Base-by-base conservation (phyloP, 495 filamentous ascomycete genomes). In the Parachaetomium inaequale region DNA sequence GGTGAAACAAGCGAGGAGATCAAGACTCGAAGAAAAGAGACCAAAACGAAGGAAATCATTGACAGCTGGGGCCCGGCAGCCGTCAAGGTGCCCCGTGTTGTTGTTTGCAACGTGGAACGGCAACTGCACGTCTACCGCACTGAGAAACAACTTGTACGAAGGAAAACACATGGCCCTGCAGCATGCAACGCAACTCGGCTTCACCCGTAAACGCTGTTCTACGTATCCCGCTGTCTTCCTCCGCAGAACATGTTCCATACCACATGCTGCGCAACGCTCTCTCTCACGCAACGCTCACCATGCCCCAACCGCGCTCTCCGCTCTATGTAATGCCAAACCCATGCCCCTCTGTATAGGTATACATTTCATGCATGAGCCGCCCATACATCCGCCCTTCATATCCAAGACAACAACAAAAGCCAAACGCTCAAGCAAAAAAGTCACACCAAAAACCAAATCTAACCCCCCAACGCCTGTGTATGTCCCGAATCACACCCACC, bases 401-500 rank as follows among this genome's bases (percentile, higher is more conserved):
- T 38, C 55, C 55, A 49, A 32, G 7, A 23, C 38, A 15, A 7
- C 14, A 32, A 25, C 25, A 29, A 29, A 46, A n/a, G 4, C 21
- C 54, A 31, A 21, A 55, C 21, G 38, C 55, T 57, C 25, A 29
- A 26, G 7, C 15, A 56, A 17, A 29, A 15, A 36, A 36, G 17
- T 15, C 38, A 46, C 23, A 46, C 11, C 15, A 43, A 58, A 45
- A 17, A 29, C 3, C 21, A 21, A 19, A 29, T 19, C 38, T 32
- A 14, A 40, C 36, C 32, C 3, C 54, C 50, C 51, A 63, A 63
- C 63, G 63, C 61, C 66, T 12, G 31, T 45, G 50, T 49, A 52
- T 40, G 38, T 50, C 25, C 53, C 32, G 19, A 49, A 55, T 36
- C 2, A 28, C 10, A 38, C 17, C 19, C 29, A 38, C 3, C 42